Percentiles rank a stretch among this genome's conserved stretches.
phyloP scores from a whole-genome alignment of 2,329 filamentous ascomycete species.

The Spiromastix sp. region DNA sequence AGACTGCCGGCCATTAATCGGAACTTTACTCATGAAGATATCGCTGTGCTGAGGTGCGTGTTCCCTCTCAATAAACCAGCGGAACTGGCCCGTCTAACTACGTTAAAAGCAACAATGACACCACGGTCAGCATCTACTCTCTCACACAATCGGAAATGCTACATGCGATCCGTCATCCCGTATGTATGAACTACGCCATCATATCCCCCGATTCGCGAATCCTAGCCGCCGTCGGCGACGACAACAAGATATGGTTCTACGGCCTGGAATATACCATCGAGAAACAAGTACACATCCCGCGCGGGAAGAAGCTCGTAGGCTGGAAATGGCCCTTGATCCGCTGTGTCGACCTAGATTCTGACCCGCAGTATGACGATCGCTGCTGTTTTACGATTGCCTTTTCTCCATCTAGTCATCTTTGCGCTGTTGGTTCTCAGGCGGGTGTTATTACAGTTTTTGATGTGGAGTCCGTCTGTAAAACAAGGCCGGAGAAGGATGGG shows the following conservation, averaged over 20 bases:
- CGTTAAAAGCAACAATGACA: constrained; percentile 79
- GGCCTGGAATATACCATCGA: constrained; percentile 5
- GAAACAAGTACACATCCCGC: constrained; percentile 24
- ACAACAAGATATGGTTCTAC: constrained; percentile 78
- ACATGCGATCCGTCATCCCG: constrained; percentile 62
- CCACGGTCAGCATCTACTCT: constrained; percentile 74
- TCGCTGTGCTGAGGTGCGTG: constrained; percentile 41
- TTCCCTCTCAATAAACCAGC: constrained; percentile 10
- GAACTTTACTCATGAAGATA: constrained; percentile 41
- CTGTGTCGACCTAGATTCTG: constrained; percentile 31
- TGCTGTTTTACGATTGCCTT: constrained; percentile 41
- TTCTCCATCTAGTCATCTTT: constrained; percentile 38
- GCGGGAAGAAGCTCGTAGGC: constrained; percentile 24
- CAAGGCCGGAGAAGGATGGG: constrained; percentile 32
- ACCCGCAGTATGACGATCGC: constrained; percentile 29
- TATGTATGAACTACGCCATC: constrained; percentile 87
- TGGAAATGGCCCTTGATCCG: constrained; percentile 33
- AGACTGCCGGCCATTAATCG: constrained; percentile 37
- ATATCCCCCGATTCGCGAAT: constrained; percentile 79
- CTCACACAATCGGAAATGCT: constrained; percentile 58
- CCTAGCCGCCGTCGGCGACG: constrained; percentile 77
- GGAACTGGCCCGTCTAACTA: constrained; percentile 45
- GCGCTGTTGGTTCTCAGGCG: constrained; percentile 40
- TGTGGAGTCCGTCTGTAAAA: constrained; percentile 24
- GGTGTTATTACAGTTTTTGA: constrained; percentile 39